Evolutionary conservation across 1,284 basidiomycete species (phyloP).

Genomic region (Microbotryomycetes sp.): DNA sequence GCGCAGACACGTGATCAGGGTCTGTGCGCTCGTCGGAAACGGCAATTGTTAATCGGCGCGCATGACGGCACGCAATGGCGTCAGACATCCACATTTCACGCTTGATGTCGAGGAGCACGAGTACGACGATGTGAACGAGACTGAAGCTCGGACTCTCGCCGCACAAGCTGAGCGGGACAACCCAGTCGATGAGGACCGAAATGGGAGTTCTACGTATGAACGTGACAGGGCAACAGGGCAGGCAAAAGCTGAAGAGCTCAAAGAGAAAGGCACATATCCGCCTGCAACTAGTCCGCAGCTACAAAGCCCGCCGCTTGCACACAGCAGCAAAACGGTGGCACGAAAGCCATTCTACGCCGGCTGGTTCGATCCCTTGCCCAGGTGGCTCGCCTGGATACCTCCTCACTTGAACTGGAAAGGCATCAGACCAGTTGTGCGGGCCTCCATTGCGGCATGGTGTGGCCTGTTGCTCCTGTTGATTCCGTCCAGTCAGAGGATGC

Average conservation of each 20-base stretch:
- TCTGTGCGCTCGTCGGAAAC: too few relatives aligned
- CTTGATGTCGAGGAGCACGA: background rate
- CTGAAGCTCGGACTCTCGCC: background rate
- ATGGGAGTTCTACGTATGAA: too few relatives aligned
- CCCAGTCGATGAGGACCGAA: too few relatives aligned
- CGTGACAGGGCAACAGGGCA: too few relatives aligned
- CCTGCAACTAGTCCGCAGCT: too few relatives aligned
- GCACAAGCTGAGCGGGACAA: too few relatives aligned
- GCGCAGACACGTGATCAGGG: background rate
- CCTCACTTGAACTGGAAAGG: conserved; percentile 29
- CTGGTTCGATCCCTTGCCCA: background rate
- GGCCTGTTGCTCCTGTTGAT: conserved; percentile 12
- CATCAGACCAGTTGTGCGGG: conserved; percentile 11
- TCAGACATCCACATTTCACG: background rate
- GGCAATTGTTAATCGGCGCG: too few relatives aligned
- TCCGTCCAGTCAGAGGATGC: background rate
- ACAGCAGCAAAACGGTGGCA: background rate
- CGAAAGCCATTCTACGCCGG: too few relatives aligned
- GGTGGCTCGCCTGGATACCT: conserved; percentile 12
- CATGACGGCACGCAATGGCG: too few relatives aligned
- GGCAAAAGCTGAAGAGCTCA: too few relatives aligned
- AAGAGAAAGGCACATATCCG: too few relatives aligned
- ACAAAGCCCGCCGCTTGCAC: too few relatives aligned
- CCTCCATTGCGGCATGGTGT: conserved; percentile 25
- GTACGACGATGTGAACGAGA: background rate